These are phyloP conservation scores for Cercospora janseana DNA, from an alignment of 2,329 filamentous ascomycete species.

Conservation along the genomic window DNA sequence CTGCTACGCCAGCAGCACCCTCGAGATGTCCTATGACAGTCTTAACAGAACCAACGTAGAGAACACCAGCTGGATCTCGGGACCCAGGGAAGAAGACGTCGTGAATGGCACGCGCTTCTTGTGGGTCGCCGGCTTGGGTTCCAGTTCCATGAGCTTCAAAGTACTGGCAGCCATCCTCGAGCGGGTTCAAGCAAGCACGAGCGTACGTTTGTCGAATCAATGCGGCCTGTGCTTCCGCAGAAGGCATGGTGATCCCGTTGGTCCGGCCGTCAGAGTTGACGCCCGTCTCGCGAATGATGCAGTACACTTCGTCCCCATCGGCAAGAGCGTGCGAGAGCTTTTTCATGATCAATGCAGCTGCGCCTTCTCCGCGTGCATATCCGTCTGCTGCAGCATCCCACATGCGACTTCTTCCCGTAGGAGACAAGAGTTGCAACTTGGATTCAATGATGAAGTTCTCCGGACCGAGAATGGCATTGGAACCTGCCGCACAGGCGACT, in stretches of 20 bases:
- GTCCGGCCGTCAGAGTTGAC: constrained; percentile 42
- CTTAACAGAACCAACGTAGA: constrained; percentile 36
- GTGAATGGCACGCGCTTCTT: constrained; percentile 14
- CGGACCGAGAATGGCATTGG: constrained; percentile 31
- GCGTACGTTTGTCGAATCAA: constrained; percentile 51
- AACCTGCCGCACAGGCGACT: constrained; percentile 24
- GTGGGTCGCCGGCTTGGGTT: constrained; percentile 25
- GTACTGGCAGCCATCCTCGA: constrained; percentile 37
- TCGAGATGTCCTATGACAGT: constrained; percentile 50
- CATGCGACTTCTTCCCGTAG: constrained; percentile 28
- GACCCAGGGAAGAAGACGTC: background rate
- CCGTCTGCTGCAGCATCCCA: constrained; percentile 46
- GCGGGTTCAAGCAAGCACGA: constrained; percentile 48
- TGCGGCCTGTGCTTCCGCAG: constrained; percentile 36
- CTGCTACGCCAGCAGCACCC: constrained; percentile 51
- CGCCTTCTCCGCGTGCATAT: constrained; percentile 55
- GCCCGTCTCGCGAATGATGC: constrained; percentile 39
- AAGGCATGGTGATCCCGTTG: constrained; percentile 34
- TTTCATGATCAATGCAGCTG: constrained; percentile 38
- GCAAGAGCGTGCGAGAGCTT: constrained; percentile 17
- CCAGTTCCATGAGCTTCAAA: constrained; percentile 34
- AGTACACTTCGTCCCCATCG: constrained; percentile 32
- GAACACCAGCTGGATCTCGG: constrained; percentile 6
- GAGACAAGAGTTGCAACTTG: constrained; percentile 38
- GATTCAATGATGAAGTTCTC: constrained; percentile 27